Evolutionary conservation across 1,139 yeast species (phyloP).

Genomic region (Zygotorulaspora mrakii): DNA sequence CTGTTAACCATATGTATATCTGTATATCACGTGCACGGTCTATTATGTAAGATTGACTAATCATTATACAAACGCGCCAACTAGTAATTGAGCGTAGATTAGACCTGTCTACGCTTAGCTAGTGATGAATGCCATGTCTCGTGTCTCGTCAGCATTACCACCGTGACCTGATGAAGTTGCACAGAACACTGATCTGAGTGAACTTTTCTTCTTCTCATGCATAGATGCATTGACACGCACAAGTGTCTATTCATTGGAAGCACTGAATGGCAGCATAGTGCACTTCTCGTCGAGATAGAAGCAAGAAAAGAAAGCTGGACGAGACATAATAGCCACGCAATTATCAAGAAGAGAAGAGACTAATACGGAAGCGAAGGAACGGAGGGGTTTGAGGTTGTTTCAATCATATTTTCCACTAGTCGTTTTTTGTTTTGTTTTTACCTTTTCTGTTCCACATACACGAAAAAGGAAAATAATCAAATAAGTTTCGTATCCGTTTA

Average conservation of each 20-base stretch:
- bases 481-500: neutral
- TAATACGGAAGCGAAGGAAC: neutral
- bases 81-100: no score
- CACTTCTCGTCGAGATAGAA: neutral
- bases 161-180: no score
- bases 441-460: neutral
- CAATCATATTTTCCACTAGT: neutral
- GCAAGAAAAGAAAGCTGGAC: neutral
- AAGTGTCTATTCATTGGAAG: neutral
- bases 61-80: no score
- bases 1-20: no score
- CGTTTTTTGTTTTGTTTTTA: neutral
- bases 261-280: neutral
- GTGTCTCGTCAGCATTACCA: no score
- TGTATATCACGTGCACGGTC: no score
- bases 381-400: neutral
- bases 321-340: neutral
- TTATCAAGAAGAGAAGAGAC: neutral
- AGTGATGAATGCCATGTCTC: no score
- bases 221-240: neutral
- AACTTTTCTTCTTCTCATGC: neutral
- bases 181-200: no score
- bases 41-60: no score
- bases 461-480: conserved; percentile 5
- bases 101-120: no score